Conservation (phyloP, 2,329 filamentous ascomycete genomes). For the Chalaropsis ovoidea region DNA sequence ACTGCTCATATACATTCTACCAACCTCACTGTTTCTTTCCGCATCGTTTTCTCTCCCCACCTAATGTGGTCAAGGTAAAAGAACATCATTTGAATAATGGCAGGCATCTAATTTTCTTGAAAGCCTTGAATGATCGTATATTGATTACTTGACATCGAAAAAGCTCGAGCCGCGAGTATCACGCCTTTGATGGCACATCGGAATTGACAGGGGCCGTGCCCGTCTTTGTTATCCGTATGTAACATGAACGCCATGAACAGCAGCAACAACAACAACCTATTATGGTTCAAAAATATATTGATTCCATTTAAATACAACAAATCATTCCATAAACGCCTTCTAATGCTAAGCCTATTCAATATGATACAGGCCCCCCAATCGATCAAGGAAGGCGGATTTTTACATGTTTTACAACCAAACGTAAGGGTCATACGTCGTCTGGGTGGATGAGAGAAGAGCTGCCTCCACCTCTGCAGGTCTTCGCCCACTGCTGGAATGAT, state of each 20-base stretch:
- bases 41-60: background rate
- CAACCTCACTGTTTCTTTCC: background rate
- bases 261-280: background rate
- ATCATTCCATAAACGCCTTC: slow-evolving; percentile 36
- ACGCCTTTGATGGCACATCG: background rate
- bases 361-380: slow-evolving; percentile 27
- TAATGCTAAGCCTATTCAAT: slow-evolving; percentile 34
- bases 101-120: background rate
- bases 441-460: background rate
- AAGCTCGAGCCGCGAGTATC: background rate
- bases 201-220: background rate
- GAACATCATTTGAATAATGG: background rate
- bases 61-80: background rate
- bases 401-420: background rate
- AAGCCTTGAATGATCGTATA: background rate
- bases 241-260: background rate
- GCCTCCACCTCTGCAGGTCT: background rate
- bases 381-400: slow-evolving; percentile 2
- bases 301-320: slow-evolving; percentile 27
- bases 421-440: background rate
- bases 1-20: background rate
- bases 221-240: background rate
- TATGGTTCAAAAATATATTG: background rate
- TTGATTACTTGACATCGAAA: background rate
- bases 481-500: background rate